Evolutionary conservation across 345 rosid species (phyloP), one percentile per base, ranked within the genome.

Genomic region (Geranium rotundifolium): DNA sequence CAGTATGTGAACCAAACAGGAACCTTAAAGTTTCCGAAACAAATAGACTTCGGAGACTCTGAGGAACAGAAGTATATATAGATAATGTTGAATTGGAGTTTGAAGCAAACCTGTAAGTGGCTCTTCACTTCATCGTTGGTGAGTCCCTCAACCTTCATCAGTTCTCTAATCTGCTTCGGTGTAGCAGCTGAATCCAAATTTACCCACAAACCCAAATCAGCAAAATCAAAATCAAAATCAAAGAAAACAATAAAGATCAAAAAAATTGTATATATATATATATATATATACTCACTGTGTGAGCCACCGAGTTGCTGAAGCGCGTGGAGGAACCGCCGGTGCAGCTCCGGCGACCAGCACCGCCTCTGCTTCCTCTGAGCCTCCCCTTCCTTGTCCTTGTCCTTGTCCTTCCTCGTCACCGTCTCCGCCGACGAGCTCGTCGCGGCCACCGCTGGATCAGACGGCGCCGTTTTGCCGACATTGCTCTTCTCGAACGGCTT

Each of bases 61-160:
- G n/a, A n/a, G n/a, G n/a, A n/a, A n/a, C n/a, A n/a, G n/a, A n/a
- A n/a, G n/a, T n/a, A n/a, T n/a, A n/a, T n/a, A n/a, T n/a, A n/a
- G n/a, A n/a, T n/a, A n/a, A n/a, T n/a, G n/a, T n/a, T n/a, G n/a
- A n/a, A n/a, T n/a, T n/a, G n/a, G n/a, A n/a, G n/a, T n/a, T n/a
- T n/a, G n/a, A n/a, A 7, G 46, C 63, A 17, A 56, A 80, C 85
- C 85, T 81, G 85, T 57, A 81, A 76, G 66, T 81, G 85, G 71
- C 85, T 81, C 68, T 81, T 81, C 65, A 81, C 80, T 69, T 81
- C 85, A 64, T 81, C 85, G 19, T 81, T 81, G 65, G 85, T 77
- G 70, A 81, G 75, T 31, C 78, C 80, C 54, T 81, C 80, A 58
- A 81, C 82, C 73, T 81, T 77, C 85, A 81, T 81, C 4, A 77